Evolutionary conservation across 495 filamentous ascomycete species (phyloP), one percentile per base, ranked within the genome.

Genomic region (Hypoxylon perforatum): DNA sequence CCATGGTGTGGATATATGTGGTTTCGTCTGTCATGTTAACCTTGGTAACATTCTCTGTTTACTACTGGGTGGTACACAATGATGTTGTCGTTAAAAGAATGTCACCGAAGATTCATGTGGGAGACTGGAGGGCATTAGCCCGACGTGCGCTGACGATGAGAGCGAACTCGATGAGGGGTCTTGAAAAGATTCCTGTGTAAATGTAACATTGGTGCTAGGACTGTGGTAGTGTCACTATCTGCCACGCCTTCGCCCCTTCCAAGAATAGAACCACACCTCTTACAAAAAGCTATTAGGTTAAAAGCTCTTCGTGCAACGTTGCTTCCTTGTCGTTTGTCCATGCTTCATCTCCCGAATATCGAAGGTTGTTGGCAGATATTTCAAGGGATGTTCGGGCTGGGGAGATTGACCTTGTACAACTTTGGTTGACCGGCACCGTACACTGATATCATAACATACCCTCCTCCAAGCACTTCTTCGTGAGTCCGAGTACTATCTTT

Each of bases 1-100:
- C 67, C 15, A 64, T 58, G 63, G 44, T 73, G 30, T 73, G 71
- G 71, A 73, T 73, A 44, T 73, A 70, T 38, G 50, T 71, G 14
- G 6, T 63, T 8, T 61, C 60, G 7, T 57, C 71, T 4, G 57
- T 52, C 12, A 1, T 61, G 10, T 48, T 73, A n/a, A 73, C 71
- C 1, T 41, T 59, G 1, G 3, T 54, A 4, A 73, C 71, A 0
- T 68, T 73, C 51, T 48, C 61, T n/a, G 52, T 68, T 10, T 73
- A 71, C 48, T 71, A 71, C 50, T 70, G 63, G 67, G 63, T 70
- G 14, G 19, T 73, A 30, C 70, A 70, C 19, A 55, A 60, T 18
- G 65, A 72, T 15, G 36, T 25, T 10, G 52, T 67, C 12, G 48
- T 73, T n/a, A 50, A 51, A 7, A 58, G 51, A 14, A 65, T 70